Evolutionary conservation across 805 yeast species (phyloP), one percentile per base, ranked within the genome.

Genomic region (Metschnikowia chrysomelidarum): DNA sequence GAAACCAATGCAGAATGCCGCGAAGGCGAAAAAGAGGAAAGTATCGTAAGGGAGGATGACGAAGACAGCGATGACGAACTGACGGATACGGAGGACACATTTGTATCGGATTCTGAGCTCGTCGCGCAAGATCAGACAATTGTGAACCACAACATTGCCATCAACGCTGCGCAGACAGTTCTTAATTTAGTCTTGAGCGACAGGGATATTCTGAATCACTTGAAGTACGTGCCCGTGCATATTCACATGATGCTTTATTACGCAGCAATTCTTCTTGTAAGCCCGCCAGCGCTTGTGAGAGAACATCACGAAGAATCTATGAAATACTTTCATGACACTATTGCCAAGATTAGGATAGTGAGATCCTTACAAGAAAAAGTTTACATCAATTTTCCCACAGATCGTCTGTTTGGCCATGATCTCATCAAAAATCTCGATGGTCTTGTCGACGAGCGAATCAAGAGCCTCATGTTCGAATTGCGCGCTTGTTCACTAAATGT

Each of bases 211-310:
- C 53, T 71, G 18, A 62, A 68, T 7, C 75, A 78, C 29, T 59
- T 81, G 40, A 71, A 69, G 47, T 81, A 76, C 47, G 82, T 80
- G 14, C 88, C 88, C 0, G 74, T 80, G n/a, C 87, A 81, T 52
- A 76, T 81, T 25, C 85, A 80, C 51, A 70, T 81, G 33, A 80
- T 81, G 86, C 57, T 80, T 9, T 81, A 80, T 50, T 80, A 79
- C 46, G 82, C 87, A 2, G 80, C 82, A 0, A 55, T 80, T 34
- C 55, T 80, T 19, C 57, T 79, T 5, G 55, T 80, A 24, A 71
- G 73, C 38, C 75, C 80, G 2, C 76, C 75, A 0, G 51, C 57
- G 22, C 54, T 53, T 11, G 16, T 28, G 4, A 13, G 18, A 2
- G 27, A 32, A 5, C 32, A 36, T 4, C 56, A 50, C 2, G 51